phyloP scores from a whole-genome alignment of 345 rosid species.

The Kandelia obovata region DNA sequence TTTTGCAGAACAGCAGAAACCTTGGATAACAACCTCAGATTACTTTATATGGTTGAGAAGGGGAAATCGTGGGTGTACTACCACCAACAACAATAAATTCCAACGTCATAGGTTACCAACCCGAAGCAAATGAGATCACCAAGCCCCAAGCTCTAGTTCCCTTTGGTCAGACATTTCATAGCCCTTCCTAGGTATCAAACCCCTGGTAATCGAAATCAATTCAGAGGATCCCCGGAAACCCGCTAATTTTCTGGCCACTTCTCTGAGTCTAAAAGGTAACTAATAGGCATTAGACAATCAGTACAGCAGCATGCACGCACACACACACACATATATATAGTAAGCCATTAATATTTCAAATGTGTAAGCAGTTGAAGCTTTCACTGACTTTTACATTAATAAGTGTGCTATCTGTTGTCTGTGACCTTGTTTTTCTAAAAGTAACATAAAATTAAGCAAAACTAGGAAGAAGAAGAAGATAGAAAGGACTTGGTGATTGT shows the following conservation, averaged over 20 bases:
- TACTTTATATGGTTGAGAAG: slow-evolving; percentile 19
- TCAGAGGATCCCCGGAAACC: too few species aligned
- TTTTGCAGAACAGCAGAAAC: slow-evolving; percentile 20
- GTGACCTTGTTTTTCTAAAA: too few species aligned
- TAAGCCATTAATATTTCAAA: neutral
- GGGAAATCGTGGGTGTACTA: slow-evolving; percentile 9
- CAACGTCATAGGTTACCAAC: slow-evolving; percentile 19
- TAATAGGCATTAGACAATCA: too few species aligned
- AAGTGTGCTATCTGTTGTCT: neutral
- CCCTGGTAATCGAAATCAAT: too few species aligned
- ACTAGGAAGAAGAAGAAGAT: neutral
- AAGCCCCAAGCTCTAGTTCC: slow-evolving; percentile 31
- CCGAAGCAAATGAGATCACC: neutral
- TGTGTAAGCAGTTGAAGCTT: neutral
- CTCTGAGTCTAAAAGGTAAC: too few species aligned
- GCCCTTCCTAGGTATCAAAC: too few species aligned
- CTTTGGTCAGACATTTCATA: neutral
- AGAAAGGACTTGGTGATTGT: too few species aligned
- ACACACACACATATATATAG: too few species aligned
- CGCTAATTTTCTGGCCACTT: too few species aligned
- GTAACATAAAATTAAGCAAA: neutral
- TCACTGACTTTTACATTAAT: neutral
- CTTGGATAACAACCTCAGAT: slow-evolving; percentile 8
- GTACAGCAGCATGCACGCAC: too few species aligned
- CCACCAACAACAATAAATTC: slow-evolving; percentile 12